Evolutionary conservation across 2,329 filamentous ascomycete genomes (phyloP).

Genomic region (Tolypocladium guangdongense): DNA sequence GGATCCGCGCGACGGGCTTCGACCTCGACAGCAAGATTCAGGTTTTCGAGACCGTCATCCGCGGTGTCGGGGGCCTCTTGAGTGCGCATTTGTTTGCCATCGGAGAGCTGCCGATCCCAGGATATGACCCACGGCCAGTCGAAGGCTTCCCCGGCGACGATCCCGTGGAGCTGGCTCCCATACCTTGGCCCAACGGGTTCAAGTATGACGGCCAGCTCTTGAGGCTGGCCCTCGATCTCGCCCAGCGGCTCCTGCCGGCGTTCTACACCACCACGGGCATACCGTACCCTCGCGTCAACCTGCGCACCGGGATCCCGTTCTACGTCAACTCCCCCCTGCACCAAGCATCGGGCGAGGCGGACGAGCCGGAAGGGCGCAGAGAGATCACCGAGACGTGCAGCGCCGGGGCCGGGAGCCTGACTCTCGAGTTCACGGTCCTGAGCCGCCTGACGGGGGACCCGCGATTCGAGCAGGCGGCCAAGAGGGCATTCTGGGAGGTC

Average conservation of each 20-base stretch:
- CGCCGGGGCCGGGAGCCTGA: slow-evolving; percentile 88
- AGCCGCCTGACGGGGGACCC: slow-evolving; percentile 78
- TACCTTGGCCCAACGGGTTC: slow-evolving; percentile 66
- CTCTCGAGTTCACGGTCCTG: slow-evolving; percentile 85
- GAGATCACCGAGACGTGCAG: slow-evolving; percentile 96
- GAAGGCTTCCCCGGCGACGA: slow-evolving; percentile 19
- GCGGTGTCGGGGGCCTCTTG: slow-evolving; percentile 79
- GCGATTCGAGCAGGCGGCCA: slow-evolving; percentile 82
- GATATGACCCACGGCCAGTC: slow-evolving; percentile 49
- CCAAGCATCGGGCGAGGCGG: slow-evolving; percentile 28
- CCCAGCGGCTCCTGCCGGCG: slow-evolving; percentile 72
- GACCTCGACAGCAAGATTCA: slow-evolving; percentile 97
- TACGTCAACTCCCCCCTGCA: slow-evolving; percentile 80
- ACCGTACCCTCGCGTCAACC: slow-evolving; percentile 88
- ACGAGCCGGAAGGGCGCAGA: slow-evolving; percentile 24
- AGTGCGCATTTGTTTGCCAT: slow-evolving; percentile 90
- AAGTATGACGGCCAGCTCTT: slow-evolving; percentile 83
- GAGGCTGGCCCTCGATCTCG: slow-evolving; percentile 79
- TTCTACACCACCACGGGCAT: slow-evolving; percentile 88
- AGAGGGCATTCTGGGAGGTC: slow-evolving; percentile 94
- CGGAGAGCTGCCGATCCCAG: slow-evolving; percentile 76
- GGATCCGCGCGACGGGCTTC: slow-evolving; percentile 68
- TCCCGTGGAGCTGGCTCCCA: slow-evolving; percentile 38
- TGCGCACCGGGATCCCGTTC: slow-evolving; percentile 83
- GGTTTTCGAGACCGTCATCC: slow-evolving; percentile 95